Evolutionary conservation across 2,329 filamentous ascomycete species (phyloP).

Genomic region (Penicillium sp.): DNA sequence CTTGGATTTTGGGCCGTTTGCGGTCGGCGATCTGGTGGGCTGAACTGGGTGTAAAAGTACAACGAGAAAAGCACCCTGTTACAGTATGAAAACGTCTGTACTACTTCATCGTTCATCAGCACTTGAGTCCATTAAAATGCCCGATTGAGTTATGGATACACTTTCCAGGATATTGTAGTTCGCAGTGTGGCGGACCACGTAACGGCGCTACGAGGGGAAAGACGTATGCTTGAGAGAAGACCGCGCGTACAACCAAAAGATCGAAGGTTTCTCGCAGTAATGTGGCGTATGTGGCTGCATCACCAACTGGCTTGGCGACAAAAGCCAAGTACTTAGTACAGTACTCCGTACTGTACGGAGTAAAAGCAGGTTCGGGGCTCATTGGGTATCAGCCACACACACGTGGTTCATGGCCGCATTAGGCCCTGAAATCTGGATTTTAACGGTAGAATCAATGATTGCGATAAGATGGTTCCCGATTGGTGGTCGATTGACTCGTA

Average conservation of each 20-base stretch:
- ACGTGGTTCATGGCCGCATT: background rate
- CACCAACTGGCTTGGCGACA: background rate
- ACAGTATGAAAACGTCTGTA: background rate
- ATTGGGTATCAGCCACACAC: background rate
- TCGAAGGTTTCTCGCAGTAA: background rate
- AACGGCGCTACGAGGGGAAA: background rate
- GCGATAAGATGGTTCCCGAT: too few species aligned
- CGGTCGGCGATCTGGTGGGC: constrained; percentile 5
- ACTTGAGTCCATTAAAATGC: background rate
- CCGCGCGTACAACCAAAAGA: background rate
- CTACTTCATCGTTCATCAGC: too few species aligned
- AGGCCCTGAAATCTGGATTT: background rate
- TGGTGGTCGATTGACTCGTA: background rate
- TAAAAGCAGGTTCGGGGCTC: background rate
- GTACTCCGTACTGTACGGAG: too few species aligned
- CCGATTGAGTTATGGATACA: background rate
- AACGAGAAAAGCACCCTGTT: background rate
- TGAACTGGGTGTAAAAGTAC: background rate
- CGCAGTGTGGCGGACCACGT: background rate
- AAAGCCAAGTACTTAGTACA: background rate
- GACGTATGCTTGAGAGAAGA: background rate
- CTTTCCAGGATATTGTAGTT: background rate
- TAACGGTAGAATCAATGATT: background rate
- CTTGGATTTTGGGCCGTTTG: constrained; percentile 9
- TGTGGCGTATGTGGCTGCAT: constrained; percentile 7